Evolutionary conservation across 345 rosid species (phyloP).

Genomic region (Eutrema japonicum): DNA sequence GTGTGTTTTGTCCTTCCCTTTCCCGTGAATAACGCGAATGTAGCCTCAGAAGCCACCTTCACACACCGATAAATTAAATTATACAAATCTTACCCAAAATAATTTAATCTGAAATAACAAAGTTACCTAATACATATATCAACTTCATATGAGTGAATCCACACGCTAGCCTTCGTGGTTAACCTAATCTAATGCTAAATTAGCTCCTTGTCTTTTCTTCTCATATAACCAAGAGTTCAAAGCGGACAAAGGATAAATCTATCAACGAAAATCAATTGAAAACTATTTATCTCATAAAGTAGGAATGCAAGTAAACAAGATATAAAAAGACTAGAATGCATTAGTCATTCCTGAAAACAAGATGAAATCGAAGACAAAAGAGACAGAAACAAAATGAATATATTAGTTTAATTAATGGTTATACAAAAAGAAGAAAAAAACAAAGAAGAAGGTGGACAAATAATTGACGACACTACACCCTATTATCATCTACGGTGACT

Average conservation of each 20-base stretch:
- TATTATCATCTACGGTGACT: too few species aligned
- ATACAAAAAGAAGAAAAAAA: slow-evolving; percentile 1
- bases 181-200: slow-evolving; percentile 43
- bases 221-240: slow-evolving; percentile 10
- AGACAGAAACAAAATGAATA: slow-evolving; percentile 21
- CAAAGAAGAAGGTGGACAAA: slow-evolving; percentile 12
- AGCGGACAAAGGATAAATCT: neutral
- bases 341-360: slow-evolving; percentile 26
- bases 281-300: neutral
- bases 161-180: neutral
- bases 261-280: neutral
- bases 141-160: slow-evolving; percentile 1
- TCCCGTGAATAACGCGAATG: slow-evolving; percentile 22
- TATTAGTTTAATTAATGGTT: slow-evolving; percentile 21
- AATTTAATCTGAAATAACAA: slow-evolving; percentile 21
- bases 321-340: neutral
- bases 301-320: neutral
- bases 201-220: slow-evolving; percentile 38
- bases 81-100: neutral
- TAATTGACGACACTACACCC: slow-evolving; percentile 7
- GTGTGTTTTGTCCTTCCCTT: slow-evolving; percentile 7
- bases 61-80: neutral
- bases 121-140: slow-evolving; percentile 32
- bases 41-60: slow-evolving; percentile 20
- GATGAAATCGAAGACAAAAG: slow-evolving; percentile 25